Percentiles rank a stretch among this genome's conserved stretches.
phyloP scores from a whole-genome alignment of 352 stramenopile species.

The Nothophytophthora sp. region DNA sequence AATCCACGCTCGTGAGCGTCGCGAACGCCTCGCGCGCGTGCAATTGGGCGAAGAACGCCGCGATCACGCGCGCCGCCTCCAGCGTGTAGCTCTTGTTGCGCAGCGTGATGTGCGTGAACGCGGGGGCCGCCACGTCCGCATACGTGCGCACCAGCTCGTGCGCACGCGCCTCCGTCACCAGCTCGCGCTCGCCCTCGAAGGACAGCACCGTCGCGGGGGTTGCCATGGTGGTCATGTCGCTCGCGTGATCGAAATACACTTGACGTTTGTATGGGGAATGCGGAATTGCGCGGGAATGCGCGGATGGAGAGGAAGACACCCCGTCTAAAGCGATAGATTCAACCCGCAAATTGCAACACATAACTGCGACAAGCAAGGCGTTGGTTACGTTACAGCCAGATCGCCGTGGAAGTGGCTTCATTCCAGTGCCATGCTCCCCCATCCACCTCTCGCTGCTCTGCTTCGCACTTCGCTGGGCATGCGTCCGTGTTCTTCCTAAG shows the following conservation, averaged over 20 bases:
- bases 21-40: slow-evolving; percentile 49
- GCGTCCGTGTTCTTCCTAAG: slow-evolving; percentile 32
- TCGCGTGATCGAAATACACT: too few species aligned
- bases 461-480: too few species aligned
- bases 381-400: too few species aligned
- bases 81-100: slow-evolving; percentile 91
- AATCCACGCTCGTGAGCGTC: slow-evolving; percentile 75
- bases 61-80: slow-evolving; percentile 72
- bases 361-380: too few species aligned
- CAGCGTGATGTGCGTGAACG: slow-evolving; percentile 83
- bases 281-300: too few species aligned
- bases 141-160: slow-evolving; percentile 68
- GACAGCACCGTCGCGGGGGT: slow-evolving; percentile 43
- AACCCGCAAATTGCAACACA: too few species aligned
- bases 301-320: too few species aligned
- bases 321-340: too few species aligned
- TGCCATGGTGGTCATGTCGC: slow-evolving; percentile 21
- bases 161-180: slow-evolving; percentile 71
- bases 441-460: too few species aligned
- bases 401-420: too few species aligned
- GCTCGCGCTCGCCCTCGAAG: slow-evolving; percentile 78
- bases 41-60: slow-evolving; percentile 64
- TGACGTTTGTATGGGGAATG: slow-evolving; percentile 17
- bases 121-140: slow-evolving; percentile 19
- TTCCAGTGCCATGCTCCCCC: too few species aligned